Percentiles rank a stretch among this genome's conserved stretches.
Evolutionary conservation across 176 grass and related monocot species (phyloP).

Genomic region (Alloteropsis semialata): DNA sequence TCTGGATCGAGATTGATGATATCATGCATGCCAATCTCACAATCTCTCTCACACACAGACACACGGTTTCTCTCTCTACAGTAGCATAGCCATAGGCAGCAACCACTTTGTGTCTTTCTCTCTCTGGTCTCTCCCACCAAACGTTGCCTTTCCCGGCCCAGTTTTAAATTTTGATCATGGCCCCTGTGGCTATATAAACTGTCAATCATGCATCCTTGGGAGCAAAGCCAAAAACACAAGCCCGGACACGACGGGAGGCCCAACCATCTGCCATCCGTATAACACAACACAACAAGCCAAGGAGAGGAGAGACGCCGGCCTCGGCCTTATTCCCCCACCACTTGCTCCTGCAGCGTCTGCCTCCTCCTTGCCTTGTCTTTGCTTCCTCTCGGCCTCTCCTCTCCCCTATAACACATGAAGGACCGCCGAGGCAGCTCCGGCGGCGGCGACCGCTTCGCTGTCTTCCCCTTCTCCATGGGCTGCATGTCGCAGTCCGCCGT

Average conservation of each 20-base stretch:
- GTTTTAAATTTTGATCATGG: not conserved
- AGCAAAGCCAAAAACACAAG: conserved; percentile 37
- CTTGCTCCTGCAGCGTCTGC: not conserved
- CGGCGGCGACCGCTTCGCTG: conserved; percentile 44
- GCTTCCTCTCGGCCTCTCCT: no score
- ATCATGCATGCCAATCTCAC: conserved; percentile 6
- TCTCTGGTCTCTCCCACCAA: conserved; percentile 31
- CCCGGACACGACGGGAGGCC: no score
- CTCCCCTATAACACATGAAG: conserved; percentile 40
- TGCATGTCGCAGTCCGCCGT: conserved; percentile 86
- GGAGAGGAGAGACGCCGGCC: not conserved
- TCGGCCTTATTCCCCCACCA: no score
- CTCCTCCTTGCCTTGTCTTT: not conserved
- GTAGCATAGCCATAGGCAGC: not conserved
- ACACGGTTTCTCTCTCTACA: not conserved
- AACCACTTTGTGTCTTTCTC: conserved; percentile 9
- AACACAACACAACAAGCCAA: no score
- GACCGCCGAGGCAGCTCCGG: conserved; percentile 45
- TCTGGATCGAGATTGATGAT: not conserved
- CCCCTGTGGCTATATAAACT: conserved; percentile 1
- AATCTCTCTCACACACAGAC: not conserved
- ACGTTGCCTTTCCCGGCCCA: conserved; percentile 15
- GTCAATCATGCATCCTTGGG: conserved; percentile 41
- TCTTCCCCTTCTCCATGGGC: conserved; percentile 85
- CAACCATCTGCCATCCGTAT: not conserved